A percentile compares a stretch with the other conserved stretches of the same genome.
Evolutionary conservation across 371 early-diverging fungal genomes (phyloP).

Genomic region (Smittium culicis): DNA sequence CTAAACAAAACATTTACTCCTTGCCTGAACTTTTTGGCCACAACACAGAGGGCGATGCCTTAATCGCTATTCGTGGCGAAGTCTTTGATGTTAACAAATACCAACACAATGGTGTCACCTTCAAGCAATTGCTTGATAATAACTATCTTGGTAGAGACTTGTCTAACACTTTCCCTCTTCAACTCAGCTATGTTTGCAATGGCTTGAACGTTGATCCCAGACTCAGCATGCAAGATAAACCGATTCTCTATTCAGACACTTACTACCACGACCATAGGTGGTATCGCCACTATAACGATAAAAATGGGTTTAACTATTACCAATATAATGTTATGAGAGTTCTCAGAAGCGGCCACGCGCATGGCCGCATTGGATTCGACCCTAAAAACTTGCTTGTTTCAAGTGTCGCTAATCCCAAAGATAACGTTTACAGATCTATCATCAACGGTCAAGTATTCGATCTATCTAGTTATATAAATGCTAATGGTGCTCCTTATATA

Average conservation of each 20-base stretch:
- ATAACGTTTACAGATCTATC: conserved; percentile 41
- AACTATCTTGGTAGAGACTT: conserved; percentile 28
- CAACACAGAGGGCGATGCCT: conserved; percentile 33
- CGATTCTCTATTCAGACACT: conserved; percentile 30
- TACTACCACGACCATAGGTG: conserved; percentile 42
- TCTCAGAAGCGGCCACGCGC: conserved; percentile 43
- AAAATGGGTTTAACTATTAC: conserved; percentile 42
- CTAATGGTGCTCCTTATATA: conserved; percentile 30
- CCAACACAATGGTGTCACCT: conserved; percentile 36
- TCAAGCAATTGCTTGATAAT: conserved; percentile 35
- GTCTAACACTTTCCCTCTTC: conserved; percentile 52
- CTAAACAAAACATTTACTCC: conserved; percentile 56
- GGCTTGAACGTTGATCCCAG: conserved; percentile 34
- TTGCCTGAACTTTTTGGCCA: conserved; percentile 37
- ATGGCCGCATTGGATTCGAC: conserved; percentile 49
- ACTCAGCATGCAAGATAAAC: conserved; percentile 24
- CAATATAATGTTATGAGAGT: conserved; percentile 43
- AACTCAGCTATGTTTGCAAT: conserved; percentile 43
- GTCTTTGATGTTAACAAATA: conserved; percentile 50
- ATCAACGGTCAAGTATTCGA: conserved; percentile 56
- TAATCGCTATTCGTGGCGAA: conserved; percentile 56
- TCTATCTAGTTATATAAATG: conserved; percentile 39
- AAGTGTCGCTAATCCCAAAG: conserved; percentile 23
- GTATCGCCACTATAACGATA: conserved; percentile 24
- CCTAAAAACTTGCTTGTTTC: conserved; percentile 26